Evolutionary conservation across 2,329 filamentous ascomycete genomes (phyloP).

Genomic region (Paecilomyces formosus): DNA sequence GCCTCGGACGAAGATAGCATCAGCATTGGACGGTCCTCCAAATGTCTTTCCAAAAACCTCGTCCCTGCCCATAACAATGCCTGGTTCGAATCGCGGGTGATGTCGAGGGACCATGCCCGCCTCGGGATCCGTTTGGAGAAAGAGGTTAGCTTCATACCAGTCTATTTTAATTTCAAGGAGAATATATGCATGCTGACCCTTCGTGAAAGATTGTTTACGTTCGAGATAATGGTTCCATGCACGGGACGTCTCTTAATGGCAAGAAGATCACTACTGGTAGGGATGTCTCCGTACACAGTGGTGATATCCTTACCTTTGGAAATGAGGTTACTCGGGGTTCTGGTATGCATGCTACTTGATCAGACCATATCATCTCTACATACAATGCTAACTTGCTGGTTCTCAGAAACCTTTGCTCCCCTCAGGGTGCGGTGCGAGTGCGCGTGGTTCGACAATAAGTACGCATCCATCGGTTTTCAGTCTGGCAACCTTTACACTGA

Average conservation of each 20-base stretch:
- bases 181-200: conserved; percentile 7
- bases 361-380: not conserved
- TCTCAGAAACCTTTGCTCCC: conserved; percentile 24
- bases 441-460: conserved; percentile 19
- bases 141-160: conserved; percentile 14
- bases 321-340: conserved; percentile 42
- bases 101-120: conserved; percentile 40
- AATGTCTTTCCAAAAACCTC: conserved; percentile 28
- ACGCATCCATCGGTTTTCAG: conserved; percentile 2
- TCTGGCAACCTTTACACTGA: conserved; percentile 3
- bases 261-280: conserved; percentile 30
- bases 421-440: conserved; percentile 23
- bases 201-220: conserved; percentile 38
- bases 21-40: conserved; percentile 36
- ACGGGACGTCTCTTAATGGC: conserved; percentile 53
- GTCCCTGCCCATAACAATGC: conserved; percentile 30
- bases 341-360: conserved; percentile 21
- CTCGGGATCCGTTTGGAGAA: conserved; percentile 19
- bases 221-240: conserved; percentile 52
- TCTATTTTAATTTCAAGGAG: not conserved
- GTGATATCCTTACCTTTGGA: conserved; percentile 39
- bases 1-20: conserved; percentile 16
- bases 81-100: conserved; percentile 40
- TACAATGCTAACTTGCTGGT: not conserved
- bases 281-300: conserved; percentile 30